Conservation (phyloP, 140 eudicot genomes). For the Stevia rebaudiana region DNA sequence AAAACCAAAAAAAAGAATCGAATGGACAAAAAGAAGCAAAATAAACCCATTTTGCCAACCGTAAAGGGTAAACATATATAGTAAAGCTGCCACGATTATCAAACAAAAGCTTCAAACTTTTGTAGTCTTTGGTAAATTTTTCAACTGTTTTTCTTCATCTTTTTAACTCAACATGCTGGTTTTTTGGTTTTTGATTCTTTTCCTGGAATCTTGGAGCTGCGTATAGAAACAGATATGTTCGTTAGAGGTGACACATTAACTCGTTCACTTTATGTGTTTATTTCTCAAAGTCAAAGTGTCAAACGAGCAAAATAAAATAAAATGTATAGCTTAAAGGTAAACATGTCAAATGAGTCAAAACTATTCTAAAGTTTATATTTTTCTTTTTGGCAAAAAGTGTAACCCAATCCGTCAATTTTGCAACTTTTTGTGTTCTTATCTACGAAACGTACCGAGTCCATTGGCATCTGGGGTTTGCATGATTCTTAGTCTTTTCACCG, state of each 20-base stretch:
- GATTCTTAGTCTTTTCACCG: constrained; percentile 73
- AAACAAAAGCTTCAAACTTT: constrained; percentile 37
- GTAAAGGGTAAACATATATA: constrained; percentile 20
- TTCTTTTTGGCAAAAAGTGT: no score
- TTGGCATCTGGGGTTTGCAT: constrained; percentile 74
- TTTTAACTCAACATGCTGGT: constrained; percentile 26
- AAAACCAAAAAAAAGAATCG: constrained; percentile 30
- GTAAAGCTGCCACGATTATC: constrained; percentile 20
- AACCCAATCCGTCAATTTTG: not conserved
- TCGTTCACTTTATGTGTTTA: not conserved
- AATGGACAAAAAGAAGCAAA: constrained; percentile 22
- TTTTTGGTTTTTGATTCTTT: constrained; percentile 41
- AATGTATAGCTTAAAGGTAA: not conserved
- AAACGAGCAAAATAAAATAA: not conserved
- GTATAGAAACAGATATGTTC: not conserved
- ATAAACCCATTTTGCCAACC: constrained; percentile 10
- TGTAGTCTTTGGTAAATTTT: constrained; percentile 31
- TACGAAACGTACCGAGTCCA: constrained; percentile 58
- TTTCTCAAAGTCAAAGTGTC: not conserved
- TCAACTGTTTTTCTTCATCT: constrained; percentile 25
- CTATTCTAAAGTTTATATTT: not conserved
- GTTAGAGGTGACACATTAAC: not conserved
- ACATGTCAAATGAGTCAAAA: not conserved
- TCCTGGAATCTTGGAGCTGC: constrained; percentile 66
- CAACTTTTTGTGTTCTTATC: not conserved